Evolutionary conservation across 306 rosid genomes (phyloP), one percentile per base, ranked within the genome.

Genomic region (Sphenostylis stenocarpa): DNA sequence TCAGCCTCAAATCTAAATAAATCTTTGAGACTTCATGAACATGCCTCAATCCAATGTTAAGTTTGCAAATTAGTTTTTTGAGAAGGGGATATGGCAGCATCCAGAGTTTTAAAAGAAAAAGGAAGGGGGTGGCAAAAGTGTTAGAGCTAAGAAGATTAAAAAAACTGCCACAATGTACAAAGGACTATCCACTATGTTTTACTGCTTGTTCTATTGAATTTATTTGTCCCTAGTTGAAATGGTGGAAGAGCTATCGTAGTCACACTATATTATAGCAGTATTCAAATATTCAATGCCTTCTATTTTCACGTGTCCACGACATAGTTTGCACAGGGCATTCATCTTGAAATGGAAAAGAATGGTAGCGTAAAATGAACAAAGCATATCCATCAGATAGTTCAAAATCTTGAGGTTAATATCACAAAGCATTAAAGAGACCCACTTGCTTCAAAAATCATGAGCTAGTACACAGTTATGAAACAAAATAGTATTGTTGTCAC

Each of bases 371-470:
- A 72, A 71, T 66, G 57, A 69, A 66, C 52, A 79, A 67, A 74
- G 64, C 80, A 75, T 70, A 39, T 81, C 73, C 29, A 56, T 56
- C 52, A 49, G 72, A 70, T 73, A 51, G 75, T 84, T 80, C 57
- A 68, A 77, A 69, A 69, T 78, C 62, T 77, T 57, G n/a, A 28
- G 67, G 62, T 58, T 24, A 72, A 57, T 39, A 60, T 60, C 70
- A 34, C 79, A 28, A 82, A 70, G 56, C 70, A 76, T 20, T 75
- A 79, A 24, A 72, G 63, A 77, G 62, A 57, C 38, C 77, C 81
- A 81, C 81, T 75, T 81, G 67, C 55, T 64, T 62, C 62, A 64
- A 64, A 75, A 70, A 73, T 70, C 81, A 78, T 64, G 77, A 70
- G 68, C 28, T 45, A 36, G 74, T 78, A 52, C 17, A 72, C 12